Percentiles rank a stretch among this genome's conserved stretches.
Conservation (phyloP, 352 stramenopile genomes). For the Phytophthora citrophthora region DNA sequence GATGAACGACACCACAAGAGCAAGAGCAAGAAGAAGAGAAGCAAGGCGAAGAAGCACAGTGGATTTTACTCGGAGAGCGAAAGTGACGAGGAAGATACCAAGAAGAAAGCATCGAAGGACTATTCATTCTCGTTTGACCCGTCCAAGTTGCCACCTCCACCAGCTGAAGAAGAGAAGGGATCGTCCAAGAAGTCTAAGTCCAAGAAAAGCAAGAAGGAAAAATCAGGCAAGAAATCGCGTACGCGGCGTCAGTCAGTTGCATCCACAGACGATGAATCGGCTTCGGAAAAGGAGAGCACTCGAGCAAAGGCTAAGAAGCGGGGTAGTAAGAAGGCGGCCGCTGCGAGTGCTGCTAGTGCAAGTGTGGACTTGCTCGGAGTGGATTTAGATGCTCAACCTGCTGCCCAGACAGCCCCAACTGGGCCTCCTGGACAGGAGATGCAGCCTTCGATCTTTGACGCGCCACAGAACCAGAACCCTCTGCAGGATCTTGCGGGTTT, state of each 20-base stretch:
- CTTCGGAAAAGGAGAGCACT: slow-evolving; percentile 47
- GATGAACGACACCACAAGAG: slow-evolving; percentile 26
- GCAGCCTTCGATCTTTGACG: slow-evolving; percentile 52
- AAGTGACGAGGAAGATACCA: slow-evolving; percentile 37
- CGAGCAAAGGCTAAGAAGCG: slow-evolving; percentile 42
- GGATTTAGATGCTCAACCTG: slow-evolving; percentile 40
- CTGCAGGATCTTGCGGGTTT: slow-evolving; percentile 64
- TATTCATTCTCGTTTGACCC: slow-evolving; percentile 63
- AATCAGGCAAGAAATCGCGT: slow-evolving; percentile 38
- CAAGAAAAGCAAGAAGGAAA: slow-evolving; percentile 41
- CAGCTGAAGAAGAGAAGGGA: slow-evolving; percentile 30
- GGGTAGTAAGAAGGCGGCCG: slow-evolving; percentile 25
- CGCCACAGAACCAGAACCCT: slow-evolving; percentile 38
- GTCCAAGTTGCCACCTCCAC: slow-evolving; percentile 49
- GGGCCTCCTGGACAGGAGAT: slow-evolving; percentile 16
- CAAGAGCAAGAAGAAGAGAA: slow-evolving; percentile 46
- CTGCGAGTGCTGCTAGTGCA: slow-evolving; percentile 14
- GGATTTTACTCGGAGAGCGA: slow-evolving; percentile 48
- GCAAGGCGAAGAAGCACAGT: slow-evolving; percentile 37
- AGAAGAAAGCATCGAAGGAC: slow-evolving; percentile 29
- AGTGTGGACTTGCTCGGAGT: slow-evolving; percentile 63
- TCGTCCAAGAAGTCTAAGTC: slow-evolving; percentile 23
- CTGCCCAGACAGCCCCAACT: slow-evolving; percentile 6
- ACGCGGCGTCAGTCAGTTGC: slow-evolving; percentile 41
- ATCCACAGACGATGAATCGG: slow-evolving; percentile 45